These are phyloP conservation scores for Creolimax fragrantissima DNA, from an alignment of 78 protist species.

Conservation along the genomic window DNA sequence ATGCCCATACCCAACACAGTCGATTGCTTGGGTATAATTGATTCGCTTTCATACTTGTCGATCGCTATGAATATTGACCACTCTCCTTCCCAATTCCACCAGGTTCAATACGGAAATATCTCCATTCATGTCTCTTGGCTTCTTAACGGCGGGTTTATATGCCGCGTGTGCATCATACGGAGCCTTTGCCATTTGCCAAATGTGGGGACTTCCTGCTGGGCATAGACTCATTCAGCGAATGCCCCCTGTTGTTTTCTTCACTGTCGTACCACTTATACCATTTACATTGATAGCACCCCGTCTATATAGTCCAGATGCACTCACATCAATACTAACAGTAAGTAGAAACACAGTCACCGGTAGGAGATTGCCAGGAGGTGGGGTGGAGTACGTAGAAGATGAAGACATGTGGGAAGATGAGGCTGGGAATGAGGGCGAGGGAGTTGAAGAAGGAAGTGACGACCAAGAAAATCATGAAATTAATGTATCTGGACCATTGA, in stretches of 20 bases:
- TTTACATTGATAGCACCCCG: background rate
- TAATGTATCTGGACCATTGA: background rate
- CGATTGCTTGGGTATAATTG: too few relatives aligned
- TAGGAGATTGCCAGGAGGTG: background rate
- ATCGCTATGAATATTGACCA: background rate
- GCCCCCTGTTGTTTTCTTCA: background rate
- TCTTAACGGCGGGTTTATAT: background rate
- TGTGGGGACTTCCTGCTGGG: background rate
- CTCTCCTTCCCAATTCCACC: background rate
- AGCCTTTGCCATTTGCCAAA: slow-evolving; percentile 12
- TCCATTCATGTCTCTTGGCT: background rate
- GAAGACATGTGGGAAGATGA: background rate
- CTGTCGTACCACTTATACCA: background rate
- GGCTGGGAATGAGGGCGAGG: background rate
- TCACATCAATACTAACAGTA: background rate
- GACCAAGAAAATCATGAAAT: background rate
- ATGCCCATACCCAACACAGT: too few relatives aligned
- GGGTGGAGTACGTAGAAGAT: background rate
- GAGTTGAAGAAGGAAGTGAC: background rate
- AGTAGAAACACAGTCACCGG: background rate
- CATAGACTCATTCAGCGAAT: background rate
- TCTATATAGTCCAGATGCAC: background rate
- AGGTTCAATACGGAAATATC: background rate
- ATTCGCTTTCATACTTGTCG: too few relatives aligned
- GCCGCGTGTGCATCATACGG: background rate